Evolutionary conservation across 2,329 filamentous ascomycete species (phyloP), one percentile per base, ranked within the genome.

Genomic region (Diplodia scrobiculata): DNA sequence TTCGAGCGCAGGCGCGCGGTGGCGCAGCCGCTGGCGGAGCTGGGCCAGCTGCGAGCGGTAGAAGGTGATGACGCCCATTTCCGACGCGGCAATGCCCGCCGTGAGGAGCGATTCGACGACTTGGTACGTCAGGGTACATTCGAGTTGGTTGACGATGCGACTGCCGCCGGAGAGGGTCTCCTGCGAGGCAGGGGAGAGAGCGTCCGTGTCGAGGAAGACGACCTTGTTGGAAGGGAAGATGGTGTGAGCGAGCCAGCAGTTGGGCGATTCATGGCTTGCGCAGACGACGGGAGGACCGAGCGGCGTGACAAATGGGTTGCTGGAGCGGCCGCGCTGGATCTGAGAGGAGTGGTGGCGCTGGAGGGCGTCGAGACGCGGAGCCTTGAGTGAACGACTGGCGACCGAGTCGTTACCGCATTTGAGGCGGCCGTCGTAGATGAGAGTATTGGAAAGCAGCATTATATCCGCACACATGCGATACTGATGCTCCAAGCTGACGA

Each of bases 391-490:
- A 45, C 86, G 86, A 38, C 82, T 81, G 11, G 92, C 91, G 11
- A 98, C 87, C 63, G 85, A 83, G 54, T 89, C 84, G 4, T 89
- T 96, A 27, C 95, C 95, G 74, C 95, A 99, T 72, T 95, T 94
- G 45, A 99, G 84, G 41, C 88, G 86, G 4, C 93, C 94, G n/a
- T 89, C 84, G 79, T 99, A 99, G 72, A 99, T 97, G 66, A 99
- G 84, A 1, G 86, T 90, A 77, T 97, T 99, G 69, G 92, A 96
- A 14, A 99, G 84, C 1, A 89, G 85, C 94, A 98, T 98, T 68
- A 99, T 91, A 68, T 99, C 95, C 71, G 95, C 91, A 72, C 92
- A 97, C 95, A 99, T 99, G 68, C 95, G 91, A 75, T 99, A 99
- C 75, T 99, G 95, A 73, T 97, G 92, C 72, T 95, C 92, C 1